Base-by-base conservation (phyloP, 1,284 basidiomycete species). In the Ceratobasidium sp. region DNA sequence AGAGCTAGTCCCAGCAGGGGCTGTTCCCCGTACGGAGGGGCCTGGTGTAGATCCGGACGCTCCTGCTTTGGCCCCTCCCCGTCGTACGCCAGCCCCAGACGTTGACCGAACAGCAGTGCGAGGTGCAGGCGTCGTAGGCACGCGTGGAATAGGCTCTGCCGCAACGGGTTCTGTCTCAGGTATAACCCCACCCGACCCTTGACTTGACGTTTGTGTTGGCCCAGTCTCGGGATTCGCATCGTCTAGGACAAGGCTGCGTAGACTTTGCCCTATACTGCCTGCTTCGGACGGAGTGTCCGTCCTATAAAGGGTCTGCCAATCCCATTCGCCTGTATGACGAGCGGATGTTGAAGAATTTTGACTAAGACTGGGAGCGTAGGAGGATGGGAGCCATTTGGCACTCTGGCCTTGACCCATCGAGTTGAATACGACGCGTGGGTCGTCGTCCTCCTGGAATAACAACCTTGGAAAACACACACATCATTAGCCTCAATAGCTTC, bases 381-480 rank as follows among this genome's bases (percentile, higher is more conserved):
- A 62, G 28, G 49, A 69, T 14, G 73, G 28, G 28, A 89, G 78
- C 83, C 88, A 89, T 71, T 84, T 85, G 9, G 85, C 86, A 76
- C 86, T 89, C 88, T 89, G 90, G 26, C 87, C 87, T 28, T 84
- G 84, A 21, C 86, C 88, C 49, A 89, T 83, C 13, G 87, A 86
- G 75, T 89, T 87, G 43, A 90, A 86, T 16, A 88, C 89, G 28
- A 82, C 80, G 26, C 89, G 83, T 11, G 89, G 87, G 74, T 91
- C 89, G 75, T 90, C 89, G 47, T 89, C 81, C 69, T 90, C 88
- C 66, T 86, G 85, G 81, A 88, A 89, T 32, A 87, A 80, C 3
- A 90, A 80, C 89, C 66, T 70, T 46, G 26, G 28, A 2, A 16
- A 41, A 28, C 32, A 64, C 28, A n/a, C 8, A 26, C 11, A n/a